phyloP scores from a whole-genome alignment of 768 basidiomycete species.

The Xerocomellus intermedius region DNA sequence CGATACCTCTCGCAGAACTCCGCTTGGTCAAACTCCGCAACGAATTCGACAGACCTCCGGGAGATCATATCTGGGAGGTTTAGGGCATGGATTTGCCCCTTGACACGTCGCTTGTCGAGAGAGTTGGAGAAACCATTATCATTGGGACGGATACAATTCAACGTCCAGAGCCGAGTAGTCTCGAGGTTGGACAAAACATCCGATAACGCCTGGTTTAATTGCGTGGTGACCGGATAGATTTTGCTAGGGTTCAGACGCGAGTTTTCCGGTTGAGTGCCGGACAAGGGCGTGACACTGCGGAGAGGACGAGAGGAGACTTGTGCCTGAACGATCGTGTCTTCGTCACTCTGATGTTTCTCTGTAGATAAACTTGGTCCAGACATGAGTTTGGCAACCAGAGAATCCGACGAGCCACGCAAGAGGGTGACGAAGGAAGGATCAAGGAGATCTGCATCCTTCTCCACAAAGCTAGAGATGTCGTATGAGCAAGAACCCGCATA shows the following conservation, averaged over 20 bases:
- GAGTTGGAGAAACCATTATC: conserved; percentile 62
- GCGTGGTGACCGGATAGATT: conserved; percentile 58
- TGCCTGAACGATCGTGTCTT: conserved; percentile 57
- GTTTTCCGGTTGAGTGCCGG: conserved; percentile 32
- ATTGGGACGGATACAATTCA: conserved; percentile 62
- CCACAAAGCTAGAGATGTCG: conserved; percentile 47
- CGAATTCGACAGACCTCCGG: conserved; percentile 49
- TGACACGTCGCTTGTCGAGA: conserved; percentile 62
- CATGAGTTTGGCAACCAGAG: conserved; percentile 58
- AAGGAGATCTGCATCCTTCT: conserved; percentile 50
- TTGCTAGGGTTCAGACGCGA: conserved; percentile 48
- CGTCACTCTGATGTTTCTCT: conserved; percentile 58
- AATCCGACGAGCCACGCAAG: conserved; percentile 49
- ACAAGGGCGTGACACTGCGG: conserved; percentile 44
- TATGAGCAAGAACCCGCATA: conserved; percentile 55
- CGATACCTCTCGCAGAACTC: conserved; percentile 56
- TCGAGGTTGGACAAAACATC: conserved; percentile 48
- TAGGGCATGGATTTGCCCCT: conserved; percentile 52
- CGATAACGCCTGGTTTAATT: conserved; percentile 53
- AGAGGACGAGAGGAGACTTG: conserved; percentile 61
- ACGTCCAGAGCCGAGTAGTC: conserved; percentile 49
- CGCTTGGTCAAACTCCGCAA: conserved; percentile 46
- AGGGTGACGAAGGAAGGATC: conserved; percentile 57
- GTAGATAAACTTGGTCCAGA: conserved; percentile 59
- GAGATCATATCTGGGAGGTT: conserved; percentile 53